A percentile compares a stretch with the other conserved stretches of the same genome.
These are phyloP conservation scores for Penicillium herquei DNA, from an alignment of 495 filamentous ascomycete genomes.

Conservation along the genomic window DNA sequence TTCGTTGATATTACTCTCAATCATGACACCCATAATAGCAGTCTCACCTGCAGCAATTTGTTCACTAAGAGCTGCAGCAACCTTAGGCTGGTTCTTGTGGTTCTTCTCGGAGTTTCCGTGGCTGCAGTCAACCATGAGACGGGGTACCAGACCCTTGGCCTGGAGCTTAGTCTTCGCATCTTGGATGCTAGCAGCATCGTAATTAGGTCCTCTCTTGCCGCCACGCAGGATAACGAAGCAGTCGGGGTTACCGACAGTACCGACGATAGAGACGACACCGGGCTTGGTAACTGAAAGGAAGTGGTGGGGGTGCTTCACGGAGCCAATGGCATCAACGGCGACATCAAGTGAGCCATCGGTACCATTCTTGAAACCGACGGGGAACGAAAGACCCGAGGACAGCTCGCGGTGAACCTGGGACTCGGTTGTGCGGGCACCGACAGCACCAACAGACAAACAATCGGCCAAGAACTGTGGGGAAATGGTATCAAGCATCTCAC, in stretches of 20 bases:
- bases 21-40: constrained; percentile 97
- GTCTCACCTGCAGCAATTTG: constrained; percentile 83
- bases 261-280: constrained; percentile 92
- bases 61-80: constrained; percentile 75
- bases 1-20: constrained; percentile 95
- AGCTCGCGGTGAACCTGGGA: constrained; percentile 93
- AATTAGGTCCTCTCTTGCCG: constrained; percentile 92
- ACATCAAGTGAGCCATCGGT: constrained; percentile 90
- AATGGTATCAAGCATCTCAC: constrained; percentile 98
- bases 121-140: constrained; percentile 97
- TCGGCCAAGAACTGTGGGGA: constrained; percentile 98
- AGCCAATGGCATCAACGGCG: constrained; percentile 94
- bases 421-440: constrained; percentile 95
- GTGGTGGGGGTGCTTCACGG: constrained; percentile 90
- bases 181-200: constrained; percentile 78
- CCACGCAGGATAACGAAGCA: constrained; percentile 97
- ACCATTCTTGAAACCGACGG: constrained; percentile 99
- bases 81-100: constrained; percentile 96
- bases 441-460: constrained; percentile 83
- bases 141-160: constrained; percentile 62
- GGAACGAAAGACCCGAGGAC: constrained; percentile 91
- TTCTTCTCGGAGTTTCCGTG: constrained; percentile 96
- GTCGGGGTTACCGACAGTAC: constrained; percentile 94
- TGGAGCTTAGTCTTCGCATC: constrained; percentile 69
- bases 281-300: constrained; percentile 99